Conservation (phyloP, 495 filamentous ascomycete species). For the Penicillium canescens region DNA sequence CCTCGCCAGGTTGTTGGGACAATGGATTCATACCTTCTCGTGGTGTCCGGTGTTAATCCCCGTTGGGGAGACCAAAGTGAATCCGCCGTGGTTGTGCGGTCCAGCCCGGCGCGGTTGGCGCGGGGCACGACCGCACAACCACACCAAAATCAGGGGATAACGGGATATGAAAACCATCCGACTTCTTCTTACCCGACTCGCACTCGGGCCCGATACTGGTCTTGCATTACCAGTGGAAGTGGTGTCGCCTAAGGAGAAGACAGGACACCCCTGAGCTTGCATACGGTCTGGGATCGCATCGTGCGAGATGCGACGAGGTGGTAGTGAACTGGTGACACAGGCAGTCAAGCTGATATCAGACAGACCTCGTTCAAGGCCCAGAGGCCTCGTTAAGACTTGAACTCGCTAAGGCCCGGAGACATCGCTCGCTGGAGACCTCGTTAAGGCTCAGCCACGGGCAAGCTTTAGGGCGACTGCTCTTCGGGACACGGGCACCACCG, state of each 20-base stretch:
- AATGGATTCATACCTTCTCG: too few relatives aligned
- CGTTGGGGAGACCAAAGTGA: too few relatives aligned
- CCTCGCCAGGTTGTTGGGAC: too few relatives aligned
- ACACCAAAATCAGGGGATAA: conserved; percentile 16
- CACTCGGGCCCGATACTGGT: conserved; percentile 13
- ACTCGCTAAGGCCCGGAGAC: conserved; percentile 15
- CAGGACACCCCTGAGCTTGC: conserved; percentile 19
- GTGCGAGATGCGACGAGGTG: conserved; percentile 18
- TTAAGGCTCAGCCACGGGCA: conserved; percentile 17
- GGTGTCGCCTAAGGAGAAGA: conserved; percentile 19
- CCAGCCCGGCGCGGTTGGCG: not conserved
- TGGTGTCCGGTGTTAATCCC: too few relatives aligned
- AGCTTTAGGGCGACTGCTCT: too few relatives aligned
- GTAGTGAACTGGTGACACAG: conserved; percentile 17
- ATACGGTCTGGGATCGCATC: conserved; percentile 23
- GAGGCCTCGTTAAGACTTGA: conserved; percentile 16
- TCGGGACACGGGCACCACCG: too few relatives aligned
- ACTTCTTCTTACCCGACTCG: conserved; percentile 16
- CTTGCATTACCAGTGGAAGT: conserved; percentile 18
- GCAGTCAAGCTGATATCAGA: conserved; percentile 16
- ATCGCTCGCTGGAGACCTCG: conserved; percentile 8
- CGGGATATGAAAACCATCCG: conserved; percentile 10
- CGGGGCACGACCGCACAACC: conserved; percentile 6
- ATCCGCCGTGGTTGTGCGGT: conserved; percentile 1
- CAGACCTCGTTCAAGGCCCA: conserved; percentile 18